phyloP scores from a whole-genome alignment of 1,139 yeast genomes.

The Insectozyma bohioensis region DNA sequence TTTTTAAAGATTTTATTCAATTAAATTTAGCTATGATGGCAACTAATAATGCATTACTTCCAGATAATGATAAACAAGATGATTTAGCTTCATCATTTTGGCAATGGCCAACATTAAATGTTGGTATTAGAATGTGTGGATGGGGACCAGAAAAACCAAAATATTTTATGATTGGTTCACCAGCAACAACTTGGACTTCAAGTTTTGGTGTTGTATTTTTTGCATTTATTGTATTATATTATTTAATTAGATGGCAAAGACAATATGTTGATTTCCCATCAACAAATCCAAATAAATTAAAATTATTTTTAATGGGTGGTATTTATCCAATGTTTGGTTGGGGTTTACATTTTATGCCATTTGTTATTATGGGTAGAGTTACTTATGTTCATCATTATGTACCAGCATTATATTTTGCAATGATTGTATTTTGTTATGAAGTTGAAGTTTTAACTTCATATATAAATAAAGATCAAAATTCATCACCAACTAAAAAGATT shows the following conservation, averaged over 20 bases:
- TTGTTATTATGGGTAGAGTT: constrained; percentile 93
- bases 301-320: constrained; percentile 68
- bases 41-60: constrained; percentile 92
- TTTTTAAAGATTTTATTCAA: constrained; percentile 86
- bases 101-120: constrained; percentile 97
- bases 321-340: constrained; percentile 91
- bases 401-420: constrained; percentile 95
- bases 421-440: constrained; percentile 74
- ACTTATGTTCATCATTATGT: constrained; percentile 96
- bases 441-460: constrained; percentile 61
- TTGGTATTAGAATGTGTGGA: constrained; percentile 92
- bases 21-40: constrained; percentile 98
- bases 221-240: constrained; percentile 52
- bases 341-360: constrained; percentile 91
- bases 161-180: constrained; percentile 90
- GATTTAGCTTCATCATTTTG: constrained; percentile 89
- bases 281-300: constrained; percentile 28
- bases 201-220: constrained; percentile 67
- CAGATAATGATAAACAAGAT: constrained; percentile 89
- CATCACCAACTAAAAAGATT: constrained; percentile 22
- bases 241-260: constrained; percentile 90
- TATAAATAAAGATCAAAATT: constrained; percentile 32
- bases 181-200: constrained; percentile 94
- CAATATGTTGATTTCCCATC: constrained; percentile 69
- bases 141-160: constrained; percentile 84